Base-by-base conservation (phyloP, 176 grass and related monocot species). In the bread wheat (Triticum aestivum) region DNA sequence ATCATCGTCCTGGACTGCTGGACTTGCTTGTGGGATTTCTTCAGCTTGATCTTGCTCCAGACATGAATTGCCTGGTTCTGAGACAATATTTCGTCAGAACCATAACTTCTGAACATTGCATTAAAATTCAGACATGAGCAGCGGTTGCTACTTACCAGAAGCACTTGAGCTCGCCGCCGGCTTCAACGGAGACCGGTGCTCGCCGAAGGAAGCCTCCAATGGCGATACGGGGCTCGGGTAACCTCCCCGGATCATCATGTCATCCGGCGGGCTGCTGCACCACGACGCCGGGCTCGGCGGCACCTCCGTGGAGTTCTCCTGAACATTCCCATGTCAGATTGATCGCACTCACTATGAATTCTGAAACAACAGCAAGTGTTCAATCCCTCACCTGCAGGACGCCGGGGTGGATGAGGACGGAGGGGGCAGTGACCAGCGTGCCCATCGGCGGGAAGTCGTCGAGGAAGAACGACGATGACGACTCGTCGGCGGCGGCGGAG, bases 291-390 rank as follows among this genome's bases (percentile, higher is more conserved):
- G 97, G 75, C 97, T 99, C 6, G 97, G 97, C 1, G 97, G 97
- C 44, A 99, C 94, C 90, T 99, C 97, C 0, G 97, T 99, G 61
- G 92, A 97, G 89, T 99, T 99, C 83, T 97, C 97, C 97, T 97
- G 94, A 83, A 13, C 39, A 80, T 8, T 38, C 27, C 34, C 9
- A 67, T 49, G n/a, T 83, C 61, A 71, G 75, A 21, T 18, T 13
- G 49, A 61, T 59, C 71, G 42, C 37, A 5, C 54, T 18, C 35
- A 30, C 23, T 39, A 14, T 52, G 49, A 6, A 52, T 6, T 20
- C 58, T 6, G 24, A 54, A 6, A 42, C 12, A 9, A 24, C 67
- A 80, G 10, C 26, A 69, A 56, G 26, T 61, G 34, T 52, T 88
- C 15, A 47, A 56, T 1, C 33, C 39, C 89, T 92, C 79, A 88